Evolutionary conservation across 2,329 filamentous ascomycete genomes (phyloP).

Genomic region (Aspergillus fructus): DNA sequence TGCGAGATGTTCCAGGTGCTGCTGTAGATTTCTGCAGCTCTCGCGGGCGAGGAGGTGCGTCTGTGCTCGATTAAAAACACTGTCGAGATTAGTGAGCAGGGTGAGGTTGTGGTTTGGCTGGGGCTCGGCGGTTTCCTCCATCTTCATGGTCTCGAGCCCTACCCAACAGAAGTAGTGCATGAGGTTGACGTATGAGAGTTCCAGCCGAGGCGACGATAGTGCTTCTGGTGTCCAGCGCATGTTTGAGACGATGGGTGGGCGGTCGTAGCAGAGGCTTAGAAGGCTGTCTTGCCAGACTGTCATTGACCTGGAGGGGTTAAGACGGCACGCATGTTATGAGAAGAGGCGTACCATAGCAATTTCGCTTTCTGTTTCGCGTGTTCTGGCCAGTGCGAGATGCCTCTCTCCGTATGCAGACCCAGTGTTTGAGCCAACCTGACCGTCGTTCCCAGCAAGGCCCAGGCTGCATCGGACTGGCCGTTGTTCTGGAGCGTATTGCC

Average conservation of each 20-base stretch:
- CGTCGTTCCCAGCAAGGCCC: conserved; percentile 32
- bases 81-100: conserved; percentile 45
- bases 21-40: conserved; percentile 35
- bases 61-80: conserved; percentile 47
- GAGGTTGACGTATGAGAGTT: conserved; percentile 25
- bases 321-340: background rate
- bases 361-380: conserved; percentile 23
- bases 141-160: conserved; percentile 40
- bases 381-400: conserved; percentile 25
- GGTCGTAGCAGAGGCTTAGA: conserved; percentile 34
- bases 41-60: conserved; percentile 50
- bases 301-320: conserved; percentile 25
- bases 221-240: conserved; percentile 23
- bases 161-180: conserved; percentile 31
- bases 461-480: conserved; percentile 33
- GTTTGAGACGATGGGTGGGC: conserved; percentile 29
- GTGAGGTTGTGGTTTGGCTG: conserved; percentile 23
- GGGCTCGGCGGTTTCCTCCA: conserved; percentile 35
- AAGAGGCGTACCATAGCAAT: conserved; percentile 22
- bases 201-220: conserved; percentile 10
- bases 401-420: conserved; percentile 39
- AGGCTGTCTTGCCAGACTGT: conserved; percentile 38
- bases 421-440: conserved; percentile 34
- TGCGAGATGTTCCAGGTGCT: conserved; percentile 57
- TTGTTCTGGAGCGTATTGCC: conserved; percentile 47